Conservation (phyloP, 169 alveolate species). For the Neospora caninum region DNA sequence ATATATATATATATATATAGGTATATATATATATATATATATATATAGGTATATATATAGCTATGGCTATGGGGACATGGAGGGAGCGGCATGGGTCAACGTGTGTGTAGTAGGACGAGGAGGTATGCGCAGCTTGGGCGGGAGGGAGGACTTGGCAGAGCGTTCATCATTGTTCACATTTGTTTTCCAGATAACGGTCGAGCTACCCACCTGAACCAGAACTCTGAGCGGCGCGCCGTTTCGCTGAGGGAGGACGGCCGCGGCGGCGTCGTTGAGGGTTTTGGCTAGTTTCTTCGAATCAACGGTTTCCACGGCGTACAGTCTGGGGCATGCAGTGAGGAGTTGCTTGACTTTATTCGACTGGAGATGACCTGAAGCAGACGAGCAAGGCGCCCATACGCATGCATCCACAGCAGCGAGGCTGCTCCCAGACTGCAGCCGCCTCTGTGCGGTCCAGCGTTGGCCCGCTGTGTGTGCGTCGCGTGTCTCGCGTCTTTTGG, state of each 20-base stretch:
- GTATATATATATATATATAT: not conserved
- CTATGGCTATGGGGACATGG: too few species aligned
- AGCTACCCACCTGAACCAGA: slow-evolving; percentile 78
- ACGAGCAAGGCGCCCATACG: not conserved
- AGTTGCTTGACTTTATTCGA: slow-evolving; percentile 88
- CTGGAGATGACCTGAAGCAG: slow-evolving; percentile 80
- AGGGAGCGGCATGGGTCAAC: too few species aligned
- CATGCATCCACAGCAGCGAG: too few species aligned
- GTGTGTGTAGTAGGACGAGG: too few species aligned
- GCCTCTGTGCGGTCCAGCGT: too few species aligned
- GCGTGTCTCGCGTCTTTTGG: too few species aligned
- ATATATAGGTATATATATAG: not conserved
- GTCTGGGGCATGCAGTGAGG: slow-evolving; percentile 72
- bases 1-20: not conserved
- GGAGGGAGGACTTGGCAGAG: too few species aligned
- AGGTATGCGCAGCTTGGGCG: too few species aligned
- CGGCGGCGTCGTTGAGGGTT: slow-evolving; percentile 79
- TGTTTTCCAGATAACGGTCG: too few species aligned
- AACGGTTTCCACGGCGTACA: slow-evolving; percentile 84
- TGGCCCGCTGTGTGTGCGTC: too few species aligned
- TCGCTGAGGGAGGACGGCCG: slow-evolving; percentile 43
- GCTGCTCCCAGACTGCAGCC: too few species aligned
- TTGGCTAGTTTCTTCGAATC: slow-evolving; percentile 88
- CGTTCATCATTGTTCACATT: too few species aligned
- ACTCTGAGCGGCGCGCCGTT: slow-evolving; percentile 74